A percentile compares a stretch with the other conserved stretches of the same genome.
phyloP scores from a whole-genome alignment of 2,329 filamentous ascomycete species.

The Aspergillus pseudoviridinutans region DNA sequence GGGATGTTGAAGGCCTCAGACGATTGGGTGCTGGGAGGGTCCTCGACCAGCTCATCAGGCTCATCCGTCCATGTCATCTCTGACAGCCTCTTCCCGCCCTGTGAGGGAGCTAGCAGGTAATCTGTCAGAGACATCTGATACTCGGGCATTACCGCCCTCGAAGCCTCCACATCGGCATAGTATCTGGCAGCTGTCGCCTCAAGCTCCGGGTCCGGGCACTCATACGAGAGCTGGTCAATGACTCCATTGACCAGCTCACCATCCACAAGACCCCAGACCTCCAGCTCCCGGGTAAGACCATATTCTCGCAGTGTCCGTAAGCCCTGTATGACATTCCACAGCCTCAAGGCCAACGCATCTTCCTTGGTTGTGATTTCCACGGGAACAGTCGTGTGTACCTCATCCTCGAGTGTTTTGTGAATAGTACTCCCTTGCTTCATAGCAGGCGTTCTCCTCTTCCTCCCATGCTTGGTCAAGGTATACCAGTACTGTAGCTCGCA shows the following conservation, averaged over 20 bases:
- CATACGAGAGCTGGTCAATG: slow-evolving; percentile 79
- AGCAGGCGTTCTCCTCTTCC: slow-evolving; percentile 68
- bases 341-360: slow-evolving; percentile 72
- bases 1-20: slow-evolving; percentile 23
- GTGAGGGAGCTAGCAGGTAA: slow-evolving; percentile 38
- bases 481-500: slow-evolving; percentile 95
- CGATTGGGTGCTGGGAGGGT: slow-evolving; percentile 9
- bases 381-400: slow-evolving; percentile 73
- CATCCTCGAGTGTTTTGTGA: slow-evolving; percentile 78
- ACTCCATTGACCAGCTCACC: slow-evolving; percentile 82
- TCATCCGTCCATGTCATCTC: slow-evolving; percentile 24
- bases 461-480: slow-evolving; percentile 71
- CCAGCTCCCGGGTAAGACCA: slow-evolving; percentile 70
- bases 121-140: slow-evolving; percentile 46
- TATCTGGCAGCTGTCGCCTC: slow-evolving; percentile 56
- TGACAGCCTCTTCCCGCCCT: slow-evolving; percentile 32
- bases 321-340: slow-evolving; percentile 92
- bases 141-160: slow-evolving; percentile 35
- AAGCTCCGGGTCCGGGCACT: slow-evolving; percentile 68
- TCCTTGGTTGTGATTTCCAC: slow-evolving; percentile 71
- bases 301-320: slow-evolving; percentile 67
- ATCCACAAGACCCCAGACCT: slow-evolving; percentile 80
- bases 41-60: slow-evolving; percentile 2
- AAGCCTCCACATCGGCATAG: slow-evolving; percentile 34
- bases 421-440: slow-evolving; percentile 81